A percentile compares a stretch with the other conserved stretches of the same genome.
Evolutionary conservation across 2,329 filamentous ascomycete genomes (phyloP).

Genomic region (Dactylellina leptospora): DNA sequence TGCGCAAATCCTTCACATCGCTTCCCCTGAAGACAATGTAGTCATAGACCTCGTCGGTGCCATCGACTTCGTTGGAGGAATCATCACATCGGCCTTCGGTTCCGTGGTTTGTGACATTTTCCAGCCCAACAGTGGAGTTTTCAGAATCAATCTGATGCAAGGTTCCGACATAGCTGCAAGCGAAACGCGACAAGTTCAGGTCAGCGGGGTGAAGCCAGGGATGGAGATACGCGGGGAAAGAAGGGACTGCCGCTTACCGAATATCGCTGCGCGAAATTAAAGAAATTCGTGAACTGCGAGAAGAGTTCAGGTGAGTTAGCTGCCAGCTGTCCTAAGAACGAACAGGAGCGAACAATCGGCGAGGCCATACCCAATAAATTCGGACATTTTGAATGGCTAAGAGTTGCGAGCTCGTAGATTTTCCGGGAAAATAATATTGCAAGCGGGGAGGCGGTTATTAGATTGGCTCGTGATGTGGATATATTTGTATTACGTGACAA

Average conservation of each 20-base stretch:
- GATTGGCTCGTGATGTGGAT: conserved; percentile 14
- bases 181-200: conserved; percentile 31
- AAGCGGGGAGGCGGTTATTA: conserved; percentile 4
- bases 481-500: conserved; percentile 56
- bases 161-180: conserved; percentile 85
- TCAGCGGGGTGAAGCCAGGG: not conserved
- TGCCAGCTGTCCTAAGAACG: not conserved
- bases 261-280: conserved; percentile 98
- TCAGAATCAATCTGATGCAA: conserved; percentile 98
- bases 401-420: not conserved
- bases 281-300: conserved; percentile 83
- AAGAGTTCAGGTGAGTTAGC: conserved; percentile 41
- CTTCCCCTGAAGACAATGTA: conserved; percentile 98
- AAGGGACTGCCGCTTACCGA: conserved; percentile 70
- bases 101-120: conserved; percentile 93
- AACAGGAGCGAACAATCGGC: not conserved
- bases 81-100: conserved; percentile 87
- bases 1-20: conserved; percentile 96
- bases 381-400: conserved; percentile 63
- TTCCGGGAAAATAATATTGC: not conserved
- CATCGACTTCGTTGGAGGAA: conserved; percentile 80
- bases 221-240: conserved; percentile 11
- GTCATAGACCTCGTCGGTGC: conserved; percentile 90
- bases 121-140: conserved; percentile 92
- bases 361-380: conserved; percentile 68